These are phyloP conservation scores for Chytriomyces sp. DNA, from an alignment of 192 early-diverging fungal species.

Conservation along the genomic window DNA sequence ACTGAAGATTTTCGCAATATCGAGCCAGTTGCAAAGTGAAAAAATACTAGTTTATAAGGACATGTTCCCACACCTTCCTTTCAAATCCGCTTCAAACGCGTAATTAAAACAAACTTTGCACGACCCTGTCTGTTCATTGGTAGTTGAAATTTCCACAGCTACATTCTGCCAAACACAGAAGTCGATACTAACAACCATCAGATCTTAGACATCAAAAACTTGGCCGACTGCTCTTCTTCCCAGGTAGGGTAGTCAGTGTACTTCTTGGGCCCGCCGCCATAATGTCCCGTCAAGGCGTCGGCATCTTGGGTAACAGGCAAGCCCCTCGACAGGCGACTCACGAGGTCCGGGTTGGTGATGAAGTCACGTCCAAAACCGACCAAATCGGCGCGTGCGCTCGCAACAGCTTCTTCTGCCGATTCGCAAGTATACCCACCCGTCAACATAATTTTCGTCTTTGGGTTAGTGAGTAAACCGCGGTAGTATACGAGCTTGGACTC, in stretches of 20 bases:
- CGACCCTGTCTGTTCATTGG: too few species aligned
- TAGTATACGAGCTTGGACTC: slow-evolving; percentile 22
- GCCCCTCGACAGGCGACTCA: slow-evolving; percentile 34
- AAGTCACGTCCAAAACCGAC: slow-evolving; percentile 46
- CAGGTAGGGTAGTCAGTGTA: slow-evolving; percentile 46
- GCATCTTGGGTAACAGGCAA: slow-evolving; percentile 23
- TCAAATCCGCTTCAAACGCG: too few species aligned
- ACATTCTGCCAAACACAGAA: too few species aligned
- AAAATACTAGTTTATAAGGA: too few species aligned
- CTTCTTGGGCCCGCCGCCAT: slow-evolving; percentile 33
- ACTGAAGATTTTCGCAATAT: slow-evolving; percentile 5
- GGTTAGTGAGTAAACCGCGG: background rate
- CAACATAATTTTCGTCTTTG: slow-evolving; percentile 31
- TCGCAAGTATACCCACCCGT: slow-evolving; percentile 42
- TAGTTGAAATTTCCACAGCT: too few species aligned
- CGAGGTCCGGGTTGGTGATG: slow-evolving; percentile 56
- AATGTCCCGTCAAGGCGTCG: slow-evolving; percentile 25
- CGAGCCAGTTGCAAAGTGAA: slow-evolving; percentile 4
- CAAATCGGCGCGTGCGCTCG: slow-evolving; percentile 35
- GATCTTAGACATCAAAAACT: background rate
- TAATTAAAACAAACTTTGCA: too few species aligned
- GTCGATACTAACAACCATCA: too few species aligned
- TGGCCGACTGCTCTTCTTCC: slow-evolving; percentile 20
- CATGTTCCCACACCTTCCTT: too few species aligned
- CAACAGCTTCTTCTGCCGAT: slow-evolving; percentile 33